A percentile compares a stretch with the other conserved stretches of the same genome.
phyloP scores from a whole-genome alignment of 164 flowering plant genomes.

The Umbilicus rupestris region DNA sequence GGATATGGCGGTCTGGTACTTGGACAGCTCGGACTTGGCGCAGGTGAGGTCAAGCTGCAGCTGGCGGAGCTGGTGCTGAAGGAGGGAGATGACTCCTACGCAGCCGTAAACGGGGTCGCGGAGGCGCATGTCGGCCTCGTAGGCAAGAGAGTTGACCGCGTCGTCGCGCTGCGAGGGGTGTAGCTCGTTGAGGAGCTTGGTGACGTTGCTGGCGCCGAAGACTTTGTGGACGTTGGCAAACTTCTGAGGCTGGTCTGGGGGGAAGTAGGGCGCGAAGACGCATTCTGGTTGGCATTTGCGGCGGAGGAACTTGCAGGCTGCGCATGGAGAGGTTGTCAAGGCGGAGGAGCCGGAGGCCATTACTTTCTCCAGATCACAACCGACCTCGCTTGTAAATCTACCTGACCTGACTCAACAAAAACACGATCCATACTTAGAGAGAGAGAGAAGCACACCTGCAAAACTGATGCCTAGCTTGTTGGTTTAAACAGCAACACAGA shows the following conservation, averaged over 20 bases:
- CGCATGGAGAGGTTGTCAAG: conserved; percentile 9
- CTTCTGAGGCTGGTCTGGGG: conserved; percentile 9
- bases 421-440: background rate
- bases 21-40: conserved; percentile 3
- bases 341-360: conserved; percentile 3
- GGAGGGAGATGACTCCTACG: conserved; percentile 5
- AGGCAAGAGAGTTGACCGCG: conserved; percentile 9
- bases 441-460: background rate
- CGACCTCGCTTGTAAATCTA: background rate
- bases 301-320: conserved; percentile 10
- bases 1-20: background rate
- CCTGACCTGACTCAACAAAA: background rate
- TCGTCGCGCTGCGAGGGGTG: conserved; percentile 6
- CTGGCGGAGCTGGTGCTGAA: conserved; percentile 8
- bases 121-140: conserved; percentile 5
- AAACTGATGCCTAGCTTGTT: background rate
- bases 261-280: conserved; percentile 8
- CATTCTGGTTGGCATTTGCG: conserved; percentile 9
- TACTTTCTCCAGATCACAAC: background rate
- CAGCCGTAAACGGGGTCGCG: conserved; percentile 11
- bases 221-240: conserved; percentile 9
- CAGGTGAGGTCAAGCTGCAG: background rate
- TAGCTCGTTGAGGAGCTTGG: conserved; percentile 10
- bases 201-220: conserved; percentile 9
- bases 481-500: background rate